These are phyloP conservation scores for Pezicula rhizophila DNA, from an alignment of 2,329 filamentous ascomycete genomes.

Conservation along the genomic window DNA sequence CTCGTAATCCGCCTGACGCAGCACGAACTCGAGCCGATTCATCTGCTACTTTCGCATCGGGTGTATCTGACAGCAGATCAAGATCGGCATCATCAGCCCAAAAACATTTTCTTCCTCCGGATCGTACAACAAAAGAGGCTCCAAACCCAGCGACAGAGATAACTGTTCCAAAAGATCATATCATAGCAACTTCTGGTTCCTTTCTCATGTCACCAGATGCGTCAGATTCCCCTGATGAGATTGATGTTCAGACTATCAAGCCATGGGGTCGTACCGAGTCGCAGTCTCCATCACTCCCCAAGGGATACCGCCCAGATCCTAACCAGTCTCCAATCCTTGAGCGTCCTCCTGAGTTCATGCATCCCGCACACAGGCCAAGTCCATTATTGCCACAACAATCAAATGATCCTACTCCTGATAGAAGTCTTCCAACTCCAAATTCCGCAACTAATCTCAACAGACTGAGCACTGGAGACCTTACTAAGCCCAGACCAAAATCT, in stretches of 20 bases:
- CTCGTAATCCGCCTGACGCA: conserved; percentile 23
- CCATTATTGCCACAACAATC: conserved; percentile 4
- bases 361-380: conserved; percentile 19
- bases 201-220: conserved; percentile 22
- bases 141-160: conserved; percentile 7
- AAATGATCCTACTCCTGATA: background rate
- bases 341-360: conserved; percentile 23
- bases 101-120: conserved; percentile 23
- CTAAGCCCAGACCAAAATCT: background rate
- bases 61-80: conserved; percentile 33
- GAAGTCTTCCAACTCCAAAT: conserved; percentile 1
- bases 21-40: conserved; percentile 40
- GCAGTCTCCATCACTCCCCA: conserved; percentile 17
- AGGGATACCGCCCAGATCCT: conserved; percentile 18
- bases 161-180: conserved; percentile 12
- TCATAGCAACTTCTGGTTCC: conserved; percentile 10
- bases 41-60: conserved; percentile 33
- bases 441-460: background rate
- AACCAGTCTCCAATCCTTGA: conserved; percentile 13
- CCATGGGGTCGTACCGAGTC: conserved; percentile 2
- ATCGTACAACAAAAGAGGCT: conserved; percentile 13
- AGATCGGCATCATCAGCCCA: conserved; percentile 41
- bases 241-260: conserved; percentile 3
- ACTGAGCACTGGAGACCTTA: background rate
- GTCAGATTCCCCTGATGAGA: conserved; percentile 10